These are phyloP conservation scores for Trichoderma virens DNA, from an alignment of 495 filamentous ascomycete species.

Conservation along the genomic window DNA sequence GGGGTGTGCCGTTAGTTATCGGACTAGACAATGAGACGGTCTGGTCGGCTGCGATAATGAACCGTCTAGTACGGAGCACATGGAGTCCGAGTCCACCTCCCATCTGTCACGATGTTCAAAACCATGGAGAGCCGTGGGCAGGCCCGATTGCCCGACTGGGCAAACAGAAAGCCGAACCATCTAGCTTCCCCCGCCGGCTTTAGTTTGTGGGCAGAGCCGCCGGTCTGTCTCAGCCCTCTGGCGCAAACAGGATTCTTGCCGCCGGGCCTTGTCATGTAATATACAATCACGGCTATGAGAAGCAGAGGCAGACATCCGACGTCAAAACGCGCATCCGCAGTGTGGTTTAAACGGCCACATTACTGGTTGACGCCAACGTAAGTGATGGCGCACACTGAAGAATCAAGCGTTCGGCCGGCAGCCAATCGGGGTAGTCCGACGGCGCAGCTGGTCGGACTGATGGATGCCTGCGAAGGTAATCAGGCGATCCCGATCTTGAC, in stretches of 20 bases:
- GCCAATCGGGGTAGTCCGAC: conserved; percentile 4
- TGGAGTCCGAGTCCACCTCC: not conserved
- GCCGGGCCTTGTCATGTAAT: not conserved
- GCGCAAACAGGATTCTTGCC: not conserved
- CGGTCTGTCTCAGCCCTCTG: not conserved
- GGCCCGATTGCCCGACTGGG: conserved; percentile 4
- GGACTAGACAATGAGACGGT: not conserved
- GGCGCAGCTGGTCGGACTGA: conserved; percentile 4
- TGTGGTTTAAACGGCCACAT: not conserved
- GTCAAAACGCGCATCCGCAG: not conserved
- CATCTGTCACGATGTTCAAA: not conserved
- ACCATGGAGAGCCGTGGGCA: not conserved
- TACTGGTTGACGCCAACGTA: not conserved
- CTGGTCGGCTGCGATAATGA: not conserved
- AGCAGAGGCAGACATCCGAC: not conserved
- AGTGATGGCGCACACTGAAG: not conserved
- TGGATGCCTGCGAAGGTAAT: not conserved
- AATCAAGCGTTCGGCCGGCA: not conserved
- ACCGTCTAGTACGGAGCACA: not conserved
- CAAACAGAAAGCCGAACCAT: not conserved
- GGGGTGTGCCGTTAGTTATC: conserved; percentile 5
- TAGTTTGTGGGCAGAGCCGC: not conserved
- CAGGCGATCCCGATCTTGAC: not conserved
- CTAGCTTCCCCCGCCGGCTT: not conserved
- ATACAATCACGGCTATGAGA: not conserved